Evolutionary conservation across 1,284 basidiomycete species (phyloP), one percentile per base, ranked within the genome.

Genomic region (Anthracocystis walkeri): DNA sequence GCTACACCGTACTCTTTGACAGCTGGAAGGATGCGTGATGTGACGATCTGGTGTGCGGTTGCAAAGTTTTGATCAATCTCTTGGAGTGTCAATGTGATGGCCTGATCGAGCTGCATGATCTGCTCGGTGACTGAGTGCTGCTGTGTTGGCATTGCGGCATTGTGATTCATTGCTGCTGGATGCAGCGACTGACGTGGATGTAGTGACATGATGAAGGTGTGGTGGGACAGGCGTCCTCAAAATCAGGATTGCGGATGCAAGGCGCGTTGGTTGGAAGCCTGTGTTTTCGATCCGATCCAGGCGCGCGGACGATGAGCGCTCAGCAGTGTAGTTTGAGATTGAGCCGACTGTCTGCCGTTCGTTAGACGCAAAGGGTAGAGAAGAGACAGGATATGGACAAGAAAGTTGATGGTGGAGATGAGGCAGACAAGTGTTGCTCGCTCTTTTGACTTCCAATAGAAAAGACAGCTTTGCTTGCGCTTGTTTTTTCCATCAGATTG

Each of bases 51-150:
- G 81, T 97, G 93, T 58, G 95, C 92, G 76, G 89, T 92, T 0
- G 95, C 92, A 85, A 97, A 95, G 84, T 95, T 95, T 65, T 93
- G 92, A 83, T 97, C 95, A 80, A 96, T 92, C 82, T 95, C 93
- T 90, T 97, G 87, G 7, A 86, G 75, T 29, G 87, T 85, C 53
- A 96, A 88, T 1, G 95, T 97, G 79, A 97, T 97, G 78, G 96
- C 89, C 85, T 96, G 95, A 86, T 97, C 95, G 68, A 97, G 93
- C 86, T 95, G 93, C 84, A 97, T 94, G 63, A 95, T 92, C 88
- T 95, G 92, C 84, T 93, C 92, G 50, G 89, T 89, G 38, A 92
- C 88, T 27, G 93, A 71, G 10, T 73, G 59, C 45, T 66, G 67
- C 38, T 62, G 74, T 20, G 51, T 55, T 4, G 69, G 70, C 58